Conservation (phyloP, 1,284 basidiomycete genomes). For the Malassezia caprae region DNA sequence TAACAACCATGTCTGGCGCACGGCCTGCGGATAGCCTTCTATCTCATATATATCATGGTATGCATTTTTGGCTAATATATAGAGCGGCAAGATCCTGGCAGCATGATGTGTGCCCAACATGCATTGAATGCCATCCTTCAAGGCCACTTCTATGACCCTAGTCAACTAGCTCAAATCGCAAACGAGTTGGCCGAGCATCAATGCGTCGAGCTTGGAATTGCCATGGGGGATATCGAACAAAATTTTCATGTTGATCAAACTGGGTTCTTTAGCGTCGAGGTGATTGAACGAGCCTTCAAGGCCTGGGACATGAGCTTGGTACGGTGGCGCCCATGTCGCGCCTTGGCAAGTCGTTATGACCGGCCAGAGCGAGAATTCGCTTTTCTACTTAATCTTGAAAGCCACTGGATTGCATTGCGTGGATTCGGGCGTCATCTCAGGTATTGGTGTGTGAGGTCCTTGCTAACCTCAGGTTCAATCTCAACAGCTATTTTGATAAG, state of each 20-base stretch:
- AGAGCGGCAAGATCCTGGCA: conserved; percentile 38
- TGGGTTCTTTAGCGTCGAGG: conserved; percentile 39
- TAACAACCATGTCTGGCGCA: neutral
- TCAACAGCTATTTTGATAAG: conserved; percentile 37
- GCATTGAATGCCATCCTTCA: conserved; percentile 41
- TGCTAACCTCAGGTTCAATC: conserved; percentile 28
- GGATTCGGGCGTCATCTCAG: conserved; percentile 26
- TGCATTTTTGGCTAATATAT: neutral
- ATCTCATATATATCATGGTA: conserved; percentile 13
- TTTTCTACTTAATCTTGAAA: conserved; percentile 42
- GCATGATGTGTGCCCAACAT: conserved; percentile 47
- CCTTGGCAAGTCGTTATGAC: neutral
- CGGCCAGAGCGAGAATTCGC: conserved; percentile 37
- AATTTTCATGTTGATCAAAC: conserved; percentile 43
- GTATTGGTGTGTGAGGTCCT: neutral
- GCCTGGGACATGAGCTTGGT: conserved; percentile 21
- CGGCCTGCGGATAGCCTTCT: neutral
- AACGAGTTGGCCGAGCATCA: conserved; percentile 28
- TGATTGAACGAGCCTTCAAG: conserved; percentile 34
- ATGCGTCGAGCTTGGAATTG: conserved; percentile 25
- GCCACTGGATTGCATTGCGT: conserved; percentile 43
- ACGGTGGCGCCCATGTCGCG: conserved; percentile 15
- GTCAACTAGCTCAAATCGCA: conserved; percentile 37
- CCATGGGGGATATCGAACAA: conserved; percentile 19
- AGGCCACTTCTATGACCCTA: conserved; percentile 40